phyloP scores from a whole-genome alignment of 1,284 basidiomycete genomes.

The Ustilago hordei region DNA sequence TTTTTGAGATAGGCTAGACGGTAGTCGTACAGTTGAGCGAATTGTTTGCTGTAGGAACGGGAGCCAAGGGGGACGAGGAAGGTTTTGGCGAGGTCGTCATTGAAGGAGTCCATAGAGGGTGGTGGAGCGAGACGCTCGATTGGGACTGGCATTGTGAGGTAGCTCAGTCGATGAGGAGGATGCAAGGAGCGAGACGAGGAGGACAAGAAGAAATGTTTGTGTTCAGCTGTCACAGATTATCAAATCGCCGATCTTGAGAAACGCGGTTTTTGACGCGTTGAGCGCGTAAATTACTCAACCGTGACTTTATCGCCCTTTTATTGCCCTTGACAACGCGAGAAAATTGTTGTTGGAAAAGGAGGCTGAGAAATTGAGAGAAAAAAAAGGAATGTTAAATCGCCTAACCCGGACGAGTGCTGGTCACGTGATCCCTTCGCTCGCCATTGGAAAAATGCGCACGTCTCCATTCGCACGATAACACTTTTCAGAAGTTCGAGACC shows the following conservation, averaged over 20 bases:
- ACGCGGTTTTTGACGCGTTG: slow-evolving; percentile 32
- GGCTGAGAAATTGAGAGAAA: too few relatives aligned
- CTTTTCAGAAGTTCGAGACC: slow-evolving; percentile 19
- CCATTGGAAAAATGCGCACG: too few relatives aligned
- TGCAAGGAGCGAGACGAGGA: not conserved
- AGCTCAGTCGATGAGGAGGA: not conserved
- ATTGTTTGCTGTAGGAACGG: slow-evolving; percentile 62
- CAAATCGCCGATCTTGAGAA: not conserved
- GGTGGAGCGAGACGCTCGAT: slow-evolving; percentile 24
- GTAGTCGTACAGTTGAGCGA: slow-evolving; percentile 67
- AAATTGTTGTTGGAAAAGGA: too few relatives aligned
- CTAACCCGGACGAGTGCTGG: too few relatives aligned
- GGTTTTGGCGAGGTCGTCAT: slow-evolving; percentile 43
- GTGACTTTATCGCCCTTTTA: too few relatives aligned
- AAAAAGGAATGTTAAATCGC: too few relatives aligned
- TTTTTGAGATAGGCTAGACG: slow-evolving; percentile 65
- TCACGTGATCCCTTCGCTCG: too few relatives aligned
- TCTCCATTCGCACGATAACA: not conserved
- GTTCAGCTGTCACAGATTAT: not conserved
- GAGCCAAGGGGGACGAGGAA: slow-evolving; percentile 59
- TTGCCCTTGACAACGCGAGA: too few relatives aligned
- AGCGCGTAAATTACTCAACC: slow-evolving; percentile 20
- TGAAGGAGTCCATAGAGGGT: not conserved
- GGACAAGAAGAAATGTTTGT: slow-evolving; percentile 4
- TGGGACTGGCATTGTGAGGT: slow-evolving; percentile 25